Evolutionary conservation across 1,284 basidiomycete species (phyloP), one percentile per base, ranked within the genome.

Genomic region (Takashimella koratensis): DNA sequence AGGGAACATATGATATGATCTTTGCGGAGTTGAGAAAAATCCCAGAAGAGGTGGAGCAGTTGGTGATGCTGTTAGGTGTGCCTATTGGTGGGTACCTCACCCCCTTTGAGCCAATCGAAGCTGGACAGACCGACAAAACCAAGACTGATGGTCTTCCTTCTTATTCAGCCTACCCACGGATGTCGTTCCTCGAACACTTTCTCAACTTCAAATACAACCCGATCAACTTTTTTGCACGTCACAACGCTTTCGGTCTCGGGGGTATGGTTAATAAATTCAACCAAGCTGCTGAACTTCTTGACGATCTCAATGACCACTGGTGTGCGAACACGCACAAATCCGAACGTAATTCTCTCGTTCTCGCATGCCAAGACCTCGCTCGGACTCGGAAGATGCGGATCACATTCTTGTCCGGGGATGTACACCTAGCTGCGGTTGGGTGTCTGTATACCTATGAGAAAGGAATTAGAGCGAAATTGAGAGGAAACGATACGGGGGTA

Each of bases 271-370:
- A 95, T 75, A 90, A 77, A 57, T 96, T 95, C 76, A 93, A 96
- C 73, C 84, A 85, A 24, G 88, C 93, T 47, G 87, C 90, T 0
- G 92, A 95, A 74, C 76, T 96, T 41, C 80, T 96, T 50, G 93
- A 98, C 75, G 93, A 97, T 77, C 80, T 96, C 71, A 91, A 90
- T 65, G 90, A 93, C 68, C 90, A 92, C 66, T 93, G 90, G 90
- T 91, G 89, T 10, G 83, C 88, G 22, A 85, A 85, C 57, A 70
- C 76, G 3, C 90, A 93, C 73, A 94, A 96, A 85, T 80, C 82
- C 76, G 95, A 98, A 74, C 85, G 95, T 49, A 98, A 98, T 72
- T 86, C 84, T 84, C 80, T 98, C 16, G 83, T 98, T 30, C 81
- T 87, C 57, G 82, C 86, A 64, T 78, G 90, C 54, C 91, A 95